Base-by-base conservation (phyloP, 129 eudicot genomes). In the Deinandra increscens region DNA sequence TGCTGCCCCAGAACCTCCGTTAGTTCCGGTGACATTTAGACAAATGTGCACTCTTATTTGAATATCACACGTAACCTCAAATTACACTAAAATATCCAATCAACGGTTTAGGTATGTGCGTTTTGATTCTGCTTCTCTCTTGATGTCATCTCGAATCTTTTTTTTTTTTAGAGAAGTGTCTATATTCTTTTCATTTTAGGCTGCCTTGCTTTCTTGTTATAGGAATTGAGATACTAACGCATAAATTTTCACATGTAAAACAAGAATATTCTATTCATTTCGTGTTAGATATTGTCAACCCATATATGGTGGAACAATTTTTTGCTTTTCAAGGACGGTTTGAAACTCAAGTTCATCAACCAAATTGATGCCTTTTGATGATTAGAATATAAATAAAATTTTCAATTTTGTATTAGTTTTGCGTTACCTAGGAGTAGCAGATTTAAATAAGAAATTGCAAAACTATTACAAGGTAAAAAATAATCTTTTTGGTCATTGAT, bases 61-160 rank as follows among this genome's bases (percentile, higher is more conserved):
- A n/a, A n/a, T n/a, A n/a, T n/a, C n/a, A n/a, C n/a, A n/a, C n/a
- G n/a, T n/a, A n/a, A n/a, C n/a, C n/a, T n/a, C n/a, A n/a, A n/a
- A n/a, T n/a, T n/a, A n/a, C n/a, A n/a, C n/a, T n/a, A n/a, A n/a
- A n/a, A n/a, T n/a, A n/a, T n/a, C n/a, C n/a, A n/a, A n/a, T n/a
- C n/a, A n/a, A n/a, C n/a, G 31, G 3, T 26, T 36, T 44, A 26
- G 29, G 38, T 72, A 17, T 45, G n/a, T 49, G 8, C 63, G 17
- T 73, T 63, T 50, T 50, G 64, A 64, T 73, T 64, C 78, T 51
- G 19, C 34, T 31, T 29, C 56, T 48, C 39, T 12, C 11, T 39
- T 50, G 71, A 73, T 64, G 54, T 63, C 54, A 64, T 53, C 26
- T 64, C 38, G 22, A 39, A 48, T 51, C n/a, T 8, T 6, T 7